Conservation (phyloP, 108 stramenopile genomes). For the Nitzschia inconspicua region DNA sequence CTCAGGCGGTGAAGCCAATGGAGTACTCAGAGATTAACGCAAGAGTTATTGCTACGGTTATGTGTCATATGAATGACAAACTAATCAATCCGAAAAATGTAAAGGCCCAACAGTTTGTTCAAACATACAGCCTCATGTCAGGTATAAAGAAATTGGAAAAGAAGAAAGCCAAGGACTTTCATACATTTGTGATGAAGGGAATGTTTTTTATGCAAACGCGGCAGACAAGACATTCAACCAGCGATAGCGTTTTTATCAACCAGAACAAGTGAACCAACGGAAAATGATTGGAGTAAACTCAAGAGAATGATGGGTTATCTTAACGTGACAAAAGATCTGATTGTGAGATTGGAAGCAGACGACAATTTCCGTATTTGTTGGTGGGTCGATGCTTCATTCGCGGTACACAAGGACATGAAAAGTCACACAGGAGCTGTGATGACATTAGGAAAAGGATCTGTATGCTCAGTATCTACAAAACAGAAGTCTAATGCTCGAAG, state of each 20-base stretch:
- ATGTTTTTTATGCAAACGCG: slow-evolving; percentile 32
- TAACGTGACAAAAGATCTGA: slow-evolving; percentile 20
- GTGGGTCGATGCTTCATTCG: slow-evolving; percentile 29
- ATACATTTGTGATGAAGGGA: too few species aligned
- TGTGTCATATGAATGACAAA: too few species aligned
- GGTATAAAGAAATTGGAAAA: too few species aligned
- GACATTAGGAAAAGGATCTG: slow-evolving; percentile 28
- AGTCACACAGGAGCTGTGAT: slow-evolving; percentile 36
- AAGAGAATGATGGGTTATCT: slow-evolving; percentile 39
- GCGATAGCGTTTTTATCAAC: slow-evolving; percentile 50
- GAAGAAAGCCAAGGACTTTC: too few species aligned
- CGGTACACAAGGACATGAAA: slow-evolving; percentile 30
- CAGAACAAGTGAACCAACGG: slow-evolving; percentile 31
- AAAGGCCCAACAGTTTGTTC: too few species aligned
- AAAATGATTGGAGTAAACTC: slow-evolving; percentile 47
- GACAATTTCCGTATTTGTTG: not conserved
- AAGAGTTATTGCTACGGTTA: too few species aligned
- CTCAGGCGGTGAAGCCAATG: too few species aligned
- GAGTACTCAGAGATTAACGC: too few species aligned
- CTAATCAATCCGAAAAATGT: too few species aligned
- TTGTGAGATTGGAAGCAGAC: slow-evolving; percentile 16
- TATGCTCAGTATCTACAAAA: slow-evolving; percentile 16
- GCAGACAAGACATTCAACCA: slow-evolving; percentile 34
- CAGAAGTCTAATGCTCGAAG: slow-evolving; percentile 46
- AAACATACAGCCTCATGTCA: too few species aligned